A percentile compares a stretch with the other conserved stretches of the same genome.
Conservation (phyloP, 176 grass and related monocot species). For the Aegilops bicornis region DNA sequence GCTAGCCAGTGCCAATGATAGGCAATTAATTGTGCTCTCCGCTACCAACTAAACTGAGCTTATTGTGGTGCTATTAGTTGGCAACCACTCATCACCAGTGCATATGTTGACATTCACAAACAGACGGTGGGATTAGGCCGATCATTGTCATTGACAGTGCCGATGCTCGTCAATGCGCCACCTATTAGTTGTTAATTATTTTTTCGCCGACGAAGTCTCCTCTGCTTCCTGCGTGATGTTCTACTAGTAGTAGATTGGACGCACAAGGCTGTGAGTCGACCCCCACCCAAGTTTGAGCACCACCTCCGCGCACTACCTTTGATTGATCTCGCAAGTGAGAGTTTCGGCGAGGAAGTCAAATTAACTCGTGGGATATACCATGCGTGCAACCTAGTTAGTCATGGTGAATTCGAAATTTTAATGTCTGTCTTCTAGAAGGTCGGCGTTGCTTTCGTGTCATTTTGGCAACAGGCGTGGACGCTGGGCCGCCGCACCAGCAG, state of each 20-base stretch:
- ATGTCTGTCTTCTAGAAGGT: background rate
- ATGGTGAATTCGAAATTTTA: background rate
- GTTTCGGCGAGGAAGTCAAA: background rate
- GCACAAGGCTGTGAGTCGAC: background rate
- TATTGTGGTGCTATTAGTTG: background rate
- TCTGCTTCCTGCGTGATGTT: no score
- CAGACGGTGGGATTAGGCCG: background rate
- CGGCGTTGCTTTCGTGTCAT: background rate
- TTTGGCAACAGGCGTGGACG: background rate
- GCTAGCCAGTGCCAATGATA: background rate
- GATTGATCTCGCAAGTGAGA: background rate
- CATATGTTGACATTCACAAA: background rate
- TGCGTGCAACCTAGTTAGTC: background rate
- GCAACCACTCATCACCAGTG: slow-evolving; percentile 3
- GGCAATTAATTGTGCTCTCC: background rate
- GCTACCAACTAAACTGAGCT: background rate
- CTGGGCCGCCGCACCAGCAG: background rate
- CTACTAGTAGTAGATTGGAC: background rate
- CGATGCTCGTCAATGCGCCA: background rate
- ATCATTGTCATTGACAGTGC: background rate
- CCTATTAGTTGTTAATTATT: background rate
- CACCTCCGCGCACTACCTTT: background rate
- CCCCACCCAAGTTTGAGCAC: background rate
- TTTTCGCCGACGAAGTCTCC: background rate
- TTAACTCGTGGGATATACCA: background rate